Percentiles rank a stretch among this genome's conserved stretches.
phyloP scores from a whole-genome alignment of 2,329 filamentous ascomycete genomes.

The Microcyclosporella mali region DNA sequence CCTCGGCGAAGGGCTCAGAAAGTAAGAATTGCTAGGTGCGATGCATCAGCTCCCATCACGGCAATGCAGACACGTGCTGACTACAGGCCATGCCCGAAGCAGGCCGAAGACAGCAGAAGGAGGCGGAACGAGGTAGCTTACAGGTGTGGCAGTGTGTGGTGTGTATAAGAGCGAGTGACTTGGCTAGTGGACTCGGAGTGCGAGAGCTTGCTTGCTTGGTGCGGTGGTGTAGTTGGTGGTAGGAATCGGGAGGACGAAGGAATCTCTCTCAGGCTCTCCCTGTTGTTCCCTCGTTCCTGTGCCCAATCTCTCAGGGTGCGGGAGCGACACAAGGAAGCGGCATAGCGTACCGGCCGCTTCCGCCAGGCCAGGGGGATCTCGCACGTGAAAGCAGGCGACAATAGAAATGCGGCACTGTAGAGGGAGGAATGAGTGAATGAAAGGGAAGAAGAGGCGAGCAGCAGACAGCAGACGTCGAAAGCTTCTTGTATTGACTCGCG shows the following conservation, averaged over 20 bases:
- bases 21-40: background rate
- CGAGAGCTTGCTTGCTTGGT: too few relatives aligned
- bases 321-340: too few relatives aligned
- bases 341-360: too few relatives aligned
- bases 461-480: too few relatives aligned
- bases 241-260: background rate
- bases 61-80: background rate
- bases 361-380: too few relatives aligned
- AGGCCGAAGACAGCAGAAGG: background rate
- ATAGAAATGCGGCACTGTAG: background rate
- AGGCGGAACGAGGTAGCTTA: background rate
- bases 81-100: background rate
- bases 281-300: too few relatives aligned
- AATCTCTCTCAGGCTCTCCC: too few relatives aligned
- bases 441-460: background rate
- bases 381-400: slow-evolving; percentile 1
- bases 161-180: slow-evolving; percentile 2
- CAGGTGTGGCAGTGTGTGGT: too few relatives aligned
- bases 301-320: too few relatives aligned
- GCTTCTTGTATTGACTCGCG: too few relatives aligned
- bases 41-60: background rate
- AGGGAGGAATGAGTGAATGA: slow-evolving; percentile 2
- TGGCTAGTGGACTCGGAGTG: background rate
- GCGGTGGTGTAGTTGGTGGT: background rate
- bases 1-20: too few relatives aligned